phyloP scores from a whole-genome alignment of 108 stramenopile species.

The Skeletonema potamos region DNA sequence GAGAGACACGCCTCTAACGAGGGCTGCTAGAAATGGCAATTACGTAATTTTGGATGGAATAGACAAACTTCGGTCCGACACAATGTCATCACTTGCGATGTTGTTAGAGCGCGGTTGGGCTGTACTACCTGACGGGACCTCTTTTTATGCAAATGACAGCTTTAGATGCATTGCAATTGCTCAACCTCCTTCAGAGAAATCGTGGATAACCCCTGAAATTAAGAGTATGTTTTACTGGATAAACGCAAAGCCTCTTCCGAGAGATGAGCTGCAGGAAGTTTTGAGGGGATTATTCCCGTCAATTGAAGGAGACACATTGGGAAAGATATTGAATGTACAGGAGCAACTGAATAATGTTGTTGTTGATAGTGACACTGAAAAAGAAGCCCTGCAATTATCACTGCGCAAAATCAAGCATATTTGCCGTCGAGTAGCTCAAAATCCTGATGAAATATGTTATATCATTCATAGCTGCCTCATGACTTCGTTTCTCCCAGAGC shows the following conservation, averaged over 20 bases:
- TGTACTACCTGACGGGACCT: conserved; percentile 67
- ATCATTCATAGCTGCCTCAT: conserved; percentile 42
- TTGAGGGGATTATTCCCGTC: conserved; percentile 37
- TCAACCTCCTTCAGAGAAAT: conserved; percentile 46
- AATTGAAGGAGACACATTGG: conserved; percentile 23
- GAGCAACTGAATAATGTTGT: conserved; percentile 39
- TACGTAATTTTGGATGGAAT: conserved; percentile 77
- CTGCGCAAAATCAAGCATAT: conserved; percentile 60
- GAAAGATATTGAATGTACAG: conserved; percentile 39
- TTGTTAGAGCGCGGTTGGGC: conserved; percentile 51
- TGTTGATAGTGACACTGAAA: conserved; percentile 51
- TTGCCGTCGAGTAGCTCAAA: conserved; percentile 43
- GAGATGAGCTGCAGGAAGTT: conserved; percentile 34
- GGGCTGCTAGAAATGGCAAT: conserved; percentile 65
- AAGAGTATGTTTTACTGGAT: conserved; percentile 60
- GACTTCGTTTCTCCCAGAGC: conserved; percentile 52
- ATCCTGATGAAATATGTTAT: conserved; percentile 21
- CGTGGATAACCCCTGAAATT: conserved; percentile 67
- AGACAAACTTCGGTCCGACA: conserved; percentile 71
- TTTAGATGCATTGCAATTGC: conserved; percentile 49
- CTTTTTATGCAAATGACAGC: conserved; percentile 28
- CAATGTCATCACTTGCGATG: conserved; percentile 58
- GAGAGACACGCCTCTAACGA: conserved; percentile 71
- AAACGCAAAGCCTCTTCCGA: conserved; percentile 34
- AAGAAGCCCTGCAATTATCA: conserved; percentile 43